A percentile compares a stretch with the other conserved stretches of the same genome.
These are phyloP conservation scores for Trichoderma endophyticum DNA, from an alignment of 2,329 filamentous ascomycete genomes.

Conservation along the genomic window DNA sequence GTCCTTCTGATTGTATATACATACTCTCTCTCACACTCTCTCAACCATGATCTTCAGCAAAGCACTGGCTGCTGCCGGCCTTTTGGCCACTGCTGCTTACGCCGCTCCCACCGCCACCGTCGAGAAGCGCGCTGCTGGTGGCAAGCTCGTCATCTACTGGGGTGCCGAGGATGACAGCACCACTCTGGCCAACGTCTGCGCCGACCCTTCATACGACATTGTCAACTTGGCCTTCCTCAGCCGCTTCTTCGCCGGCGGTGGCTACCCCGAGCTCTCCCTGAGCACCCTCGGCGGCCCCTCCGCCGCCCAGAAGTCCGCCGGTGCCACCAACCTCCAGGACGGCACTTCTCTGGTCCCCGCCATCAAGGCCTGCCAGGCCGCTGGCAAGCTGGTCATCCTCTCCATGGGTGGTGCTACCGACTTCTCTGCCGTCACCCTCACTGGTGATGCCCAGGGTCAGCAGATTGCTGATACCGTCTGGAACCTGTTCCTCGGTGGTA, in stretches of 20 bases:
- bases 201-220: conserved; percentile 23
- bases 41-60: conserved; percentile 17
- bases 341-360: conserved; percentile 22
- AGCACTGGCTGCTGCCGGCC: conserved; percentile 18
- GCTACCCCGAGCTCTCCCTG: conserved; percentile 12
- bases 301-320: conserved; percentile 21
- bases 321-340: conserved; percentile 24
- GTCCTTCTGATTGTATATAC: conserved; percentile 4
- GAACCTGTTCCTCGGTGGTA: conserved; percentile 59
- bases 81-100: conserved; percentile 13
- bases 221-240: conserved; percentile 26
- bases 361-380: conserved; percentile 56
- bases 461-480: conserved; percentile 60
- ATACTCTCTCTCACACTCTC: not conserved
- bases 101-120: conserved; percentile 16
- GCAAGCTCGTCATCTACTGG: conserved; percentile 26
- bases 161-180: conserved; percentile 23
- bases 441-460: conserved; percentile 43
- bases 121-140: conserved; percentile 16
- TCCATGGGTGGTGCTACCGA: conserved; percentile 68
- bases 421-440: conserved; percentile 60
- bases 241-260: conserved; percentile 22
- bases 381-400: conserved; percentile 66
- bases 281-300: conserved; percentile 16
- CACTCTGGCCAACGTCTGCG: conserved; percentile 22